Conservation (phyloP, 1,284 basidiomycete species). For the Trametes pubescens region DNA sequence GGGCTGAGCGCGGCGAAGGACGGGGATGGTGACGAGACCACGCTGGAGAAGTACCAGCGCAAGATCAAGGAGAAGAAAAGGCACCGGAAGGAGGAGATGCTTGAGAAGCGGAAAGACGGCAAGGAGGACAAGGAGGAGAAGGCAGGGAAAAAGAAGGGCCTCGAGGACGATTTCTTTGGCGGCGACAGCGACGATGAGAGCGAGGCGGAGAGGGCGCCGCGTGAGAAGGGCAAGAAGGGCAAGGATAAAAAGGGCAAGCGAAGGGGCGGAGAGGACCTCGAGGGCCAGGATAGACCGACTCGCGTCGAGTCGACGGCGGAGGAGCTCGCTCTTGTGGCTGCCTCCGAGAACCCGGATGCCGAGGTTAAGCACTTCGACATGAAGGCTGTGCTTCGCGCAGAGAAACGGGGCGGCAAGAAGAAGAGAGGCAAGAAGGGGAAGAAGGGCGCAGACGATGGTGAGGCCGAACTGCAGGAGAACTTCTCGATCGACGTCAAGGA, state of each 20-base stretch:
- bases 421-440: constrained; percentile 57
- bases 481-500: constrained; percentile 91
- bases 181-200: constrained; percentile 53
- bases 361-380: constrained; percentile 90
- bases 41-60: constrained; percentile 84
- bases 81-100: constrained; percentile 75
- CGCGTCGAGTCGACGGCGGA: constrained; percentile 55
- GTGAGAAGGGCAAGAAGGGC: constrained; percentile 24
- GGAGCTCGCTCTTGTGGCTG: constrained; percentile 72
- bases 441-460: constrained; percentile 52
- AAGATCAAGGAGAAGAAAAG: constrained; percentile 89
- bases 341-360: constrained; percentile 59
- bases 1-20: constrained; percentile 69
- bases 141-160: constrained; percentile 34
- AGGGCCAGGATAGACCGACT: constrained; percentile 23
- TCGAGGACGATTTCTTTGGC: constrained; percentile 79
- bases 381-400: constrained; percentile 88
- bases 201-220: constrained; percentile 35
- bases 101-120: constrained; percentile 45
- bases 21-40: constrained; percentile 74
- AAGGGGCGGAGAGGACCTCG: constrained; percentile 23
- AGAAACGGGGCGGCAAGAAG: constrained; percentile 70
- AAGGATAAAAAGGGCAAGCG: constrained; percentile 35
- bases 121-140: constrained; percentile 34
- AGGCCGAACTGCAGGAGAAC: constrained; percentile 73